A percentile compares a stretch with the other conserved stretches of the same genome.
These are phyloP conservation scores for Ustilago shanxiensis DNA, from an alignment of 1,284 basidiomycete genomes.

Conservation along the genomic window DNA sequence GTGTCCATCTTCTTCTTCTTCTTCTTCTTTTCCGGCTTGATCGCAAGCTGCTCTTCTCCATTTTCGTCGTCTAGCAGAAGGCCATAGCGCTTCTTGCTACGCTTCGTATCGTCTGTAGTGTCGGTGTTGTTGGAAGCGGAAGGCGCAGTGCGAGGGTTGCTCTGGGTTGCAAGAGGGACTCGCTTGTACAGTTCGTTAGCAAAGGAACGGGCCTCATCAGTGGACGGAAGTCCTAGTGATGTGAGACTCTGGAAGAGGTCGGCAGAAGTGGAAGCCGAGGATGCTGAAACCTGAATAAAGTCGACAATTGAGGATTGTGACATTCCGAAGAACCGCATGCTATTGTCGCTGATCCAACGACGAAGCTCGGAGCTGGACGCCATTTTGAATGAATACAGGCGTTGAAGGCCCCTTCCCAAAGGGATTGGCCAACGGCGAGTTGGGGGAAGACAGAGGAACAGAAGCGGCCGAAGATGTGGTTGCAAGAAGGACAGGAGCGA, in stretches of 20 bases:
- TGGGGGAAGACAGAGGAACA: no score
- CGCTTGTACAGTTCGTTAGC: conserved; percentile 81
- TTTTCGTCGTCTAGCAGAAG: conserved; percentile 55
- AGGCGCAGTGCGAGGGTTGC: conserved; percentile 75
- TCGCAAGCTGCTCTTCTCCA: conserved; percentile 54
- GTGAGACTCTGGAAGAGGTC: conserved; percentile 82
- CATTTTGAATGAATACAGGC: conserved; percentile 8
- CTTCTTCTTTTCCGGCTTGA: conserved; percentile 71
- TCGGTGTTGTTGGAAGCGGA: conserved; percentile 2
- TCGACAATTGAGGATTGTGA: conserved; percentile 62
- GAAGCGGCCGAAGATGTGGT: not conserved
- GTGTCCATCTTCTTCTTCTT: conserved; percentile 84
- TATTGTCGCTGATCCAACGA: conserved; percentile 65
- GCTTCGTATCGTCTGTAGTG: not conserved
- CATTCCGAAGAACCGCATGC: conserved; percentile 63
- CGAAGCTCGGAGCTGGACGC: conserved; percentile 43
- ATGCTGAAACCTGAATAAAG: conserved; percentile 73
- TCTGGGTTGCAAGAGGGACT: conserved; percentile 77
- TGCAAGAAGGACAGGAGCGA: not conserved
- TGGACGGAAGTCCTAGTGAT: conserved; percentile 83
- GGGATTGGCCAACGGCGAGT: no score
- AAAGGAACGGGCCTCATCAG: conserved; percentile 82
- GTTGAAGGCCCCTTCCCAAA: no score
- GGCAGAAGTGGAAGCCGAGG: conserved; percentile 83
- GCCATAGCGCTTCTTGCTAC: conserved; percentile 59